Conservation (phyloP, 768 basidiomycete species). For the Hemileccinum rubropunctum region DNA sequence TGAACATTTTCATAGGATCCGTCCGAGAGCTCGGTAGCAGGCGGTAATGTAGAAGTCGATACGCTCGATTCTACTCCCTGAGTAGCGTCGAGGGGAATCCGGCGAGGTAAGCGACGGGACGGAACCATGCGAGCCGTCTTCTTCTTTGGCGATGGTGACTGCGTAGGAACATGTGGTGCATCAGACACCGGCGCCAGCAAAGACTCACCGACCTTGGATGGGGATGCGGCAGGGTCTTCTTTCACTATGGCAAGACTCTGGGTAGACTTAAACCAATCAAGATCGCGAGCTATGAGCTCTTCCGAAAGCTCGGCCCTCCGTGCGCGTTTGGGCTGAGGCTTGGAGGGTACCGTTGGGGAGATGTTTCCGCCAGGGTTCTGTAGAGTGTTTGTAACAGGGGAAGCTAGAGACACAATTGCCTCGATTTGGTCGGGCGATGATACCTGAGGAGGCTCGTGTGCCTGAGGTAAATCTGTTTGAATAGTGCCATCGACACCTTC, state of each 20-base stretch:
- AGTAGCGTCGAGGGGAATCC: conserved; percentile 3
- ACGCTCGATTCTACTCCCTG: not conserved
- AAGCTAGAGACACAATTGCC: not conserved
- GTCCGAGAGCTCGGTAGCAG: not conserved
- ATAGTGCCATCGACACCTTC: not conserved
- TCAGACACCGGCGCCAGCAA: not conserved
- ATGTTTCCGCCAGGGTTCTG: not conserved
- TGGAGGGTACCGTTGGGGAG: conserved; percentile 2
- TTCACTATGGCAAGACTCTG: not conserved
- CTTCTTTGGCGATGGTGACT: conserved; percentile 7
- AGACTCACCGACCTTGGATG: not conserved
- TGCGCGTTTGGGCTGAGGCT: conserved; percentile 28
- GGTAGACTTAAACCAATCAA: conserved; percentile 28
- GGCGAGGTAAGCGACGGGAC: conserved; percentile 20
- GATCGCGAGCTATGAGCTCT: conserved; percentile 26
- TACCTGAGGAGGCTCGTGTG: not conserved
- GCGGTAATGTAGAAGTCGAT: not conserved
- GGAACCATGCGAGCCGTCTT: conserved; percentile 29
- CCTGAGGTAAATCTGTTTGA: not conserved
- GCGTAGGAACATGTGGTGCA: not conserved
- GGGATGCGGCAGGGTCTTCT: not conserved
- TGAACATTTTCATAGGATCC: not conserved
- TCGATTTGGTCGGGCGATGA: not conserved
- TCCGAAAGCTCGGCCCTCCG: conserved; percentile 21
- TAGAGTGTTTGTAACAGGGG: not conserved